phyloP scores from a whole-genome alignment of 768 basidiomycete genomes.

The Gloeophyllum trabeum region DNA sequence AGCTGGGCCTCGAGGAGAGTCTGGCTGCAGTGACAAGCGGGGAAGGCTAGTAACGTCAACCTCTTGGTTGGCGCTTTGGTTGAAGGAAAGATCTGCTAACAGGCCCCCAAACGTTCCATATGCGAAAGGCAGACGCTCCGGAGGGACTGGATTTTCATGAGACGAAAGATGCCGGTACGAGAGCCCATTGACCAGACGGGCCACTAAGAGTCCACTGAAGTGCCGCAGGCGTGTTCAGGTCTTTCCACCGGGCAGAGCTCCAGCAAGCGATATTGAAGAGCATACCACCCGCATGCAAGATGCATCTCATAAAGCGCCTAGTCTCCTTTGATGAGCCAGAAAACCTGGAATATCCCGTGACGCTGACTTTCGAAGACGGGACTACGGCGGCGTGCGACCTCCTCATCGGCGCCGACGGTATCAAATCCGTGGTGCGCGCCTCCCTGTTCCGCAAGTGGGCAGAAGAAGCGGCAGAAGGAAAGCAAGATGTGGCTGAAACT shows the following conservation, averaged over 20 bases:
- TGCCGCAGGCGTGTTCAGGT: conserved; percentile 18
- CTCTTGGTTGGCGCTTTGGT: neutral
- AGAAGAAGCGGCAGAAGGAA: neutral
- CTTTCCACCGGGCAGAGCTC: conserved; percentile 38
- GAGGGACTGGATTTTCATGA: conserved; percentile 42
- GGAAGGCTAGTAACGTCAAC: neutral
- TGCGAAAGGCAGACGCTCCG: conserved; percentile 51
- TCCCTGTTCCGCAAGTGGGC: neutral
- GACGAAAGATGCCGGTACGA: conserved; percentile 43
- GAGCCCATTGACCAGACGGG: neutral
- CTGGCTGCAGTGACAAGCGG: neutral
- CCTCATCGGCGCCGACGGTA: conserved; percentile 21
- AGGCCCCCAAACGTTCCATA: conserved; percentile 22
- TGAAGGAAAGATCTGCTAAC: neutral
- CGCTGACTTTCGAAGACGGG: conserved; percentile 16
- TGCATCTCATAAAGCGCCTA: conserved; percentile 19
- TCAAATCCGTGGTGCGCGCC: conserved; percentile 17
- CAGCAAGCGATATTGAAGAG: conserved; percentile 28
- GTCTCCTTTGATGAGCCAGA: conserved; percentile 7
- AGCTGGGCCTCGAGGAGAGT: conserved; percentile 13
- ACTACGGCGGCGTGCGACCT: conserved; percentile 18
- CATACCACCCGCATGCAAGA: conserved; percentile 9
- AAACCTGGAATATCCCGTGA: neutral
- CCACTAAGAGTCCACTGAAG: neutral
- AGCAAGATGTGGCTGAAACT: neutral